These are phyloP conservation scores for Boletus reticuloceps DNA, from an alignment of 768 basidiomycete genomes.

Conservation along the genomic window DNA sequence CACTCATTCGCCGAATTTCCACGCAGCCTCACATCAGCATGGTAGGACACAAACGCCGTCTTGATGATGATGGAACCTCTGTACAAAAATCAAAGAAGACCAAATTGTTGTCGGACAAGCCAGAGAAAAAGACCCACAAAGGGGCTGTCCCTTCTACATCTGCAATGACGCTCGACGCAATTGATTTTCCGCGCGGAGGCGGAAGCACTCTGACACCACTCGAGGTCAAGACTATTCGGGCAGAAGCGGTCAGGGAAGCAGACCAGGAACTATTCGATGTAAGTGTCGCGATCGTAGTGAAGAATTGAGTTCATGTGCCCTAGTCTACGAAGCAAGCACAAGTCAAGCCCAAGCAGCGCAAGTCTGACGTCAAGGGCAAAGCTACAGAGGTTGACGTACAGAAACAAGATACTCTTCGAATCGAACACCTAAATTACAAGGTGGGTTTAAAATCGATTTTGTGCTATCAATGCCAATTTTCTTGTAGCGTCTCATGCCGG, in stretches of 20 bases:
- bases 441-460: conserved; percentile 35
- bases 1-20: background rate
- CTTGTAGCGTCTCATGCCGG: conserved; percentile 66
- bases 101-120: conserved; percentile 40
- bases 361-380: conserved; percentile 40
- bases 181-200: conserved; percentile 95
- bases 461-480: conserved; percentile 4
- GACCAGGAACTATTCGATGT: conserved; percentile 77
- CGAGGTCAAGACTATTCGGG: conserved; percentile 82
- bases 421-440: conserved; percentile 95
- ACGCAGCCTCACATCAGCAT: conserved; percentile 13
- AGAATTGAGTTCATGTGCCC: conserved; percentile 23
- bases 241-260: conserved; percentile 84
- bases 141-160: conserved; percentile 34
- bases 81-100: conserved; percentile 58
- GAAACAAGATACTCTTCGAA: conserved; percentile 54
- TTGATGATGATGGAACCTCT: conserved; percentile 49
- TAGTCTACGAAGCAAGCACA: conserved; percentile 42
- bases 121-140: conserved; percentile 20
- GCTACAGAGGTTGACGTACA: conserved; percentile 28
- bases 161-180: conserved; percentile 58
- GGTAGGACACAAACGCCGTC: conserved; percentile 58
- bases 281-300: conserved; percentile 15
- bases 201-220: conserved; percentile 85
- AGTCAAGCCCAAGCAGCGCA: conserved; percentile 44